Evolutionary conservation across 192 early-diverging fungal species (phyloP), one percentile per base, ranked within the genome.

Genomic region (Coemansia erecta): DNA sequence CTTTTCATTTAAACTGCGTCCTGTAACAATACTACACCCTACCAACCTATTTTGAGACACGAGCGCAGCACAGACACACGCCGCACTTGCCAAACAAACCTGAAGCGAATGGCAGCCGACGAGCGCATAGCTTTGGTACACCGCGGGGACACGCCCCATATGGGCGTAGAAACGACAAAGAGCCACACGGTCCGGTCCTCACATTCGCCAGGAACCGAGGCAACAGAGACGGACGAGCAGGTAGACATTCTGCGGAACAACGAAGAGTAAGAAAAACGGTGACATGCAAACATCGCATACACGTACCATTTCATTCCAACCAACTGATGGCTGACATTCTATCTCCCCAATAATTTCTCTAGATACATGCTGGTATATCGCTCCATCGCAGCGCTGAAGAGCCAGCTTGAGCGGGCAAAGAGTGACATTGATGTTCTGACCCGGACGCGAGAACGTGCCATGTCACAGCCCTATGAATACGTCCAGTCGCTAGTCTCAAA

Each of bases 331-430:
- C 14, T 52, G 28, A 28, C 21, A 37, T 7, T 11, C 9, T 37
- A 31, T 31, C 7, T n/a, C n/a, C 21, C 9, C 11, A 24, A 44
- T 13, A 4, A 13, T 42, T 44, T 11, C 23, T 47, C 11, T 68
- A 63, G 60, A 47, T 79, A 79, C 40, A 73, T 79, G 76, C 46
- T 64, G n/a, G 63, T 79, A 7, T 61, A 60, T 43, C 67, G 64
- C 35, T 61, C 77, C 8, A 64, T 70, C 15, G 65, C 63, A 43
- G 60, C 65, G 19, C 66, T 80, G n/a, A 66, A 64, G 37, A 71
- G 68, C 56, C 77, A 80, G 71, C 59, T 80, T 3, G 46, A 44
- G 5, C 68, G 72, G 11, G 77, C 77, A 1, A 67, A 61, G 45
- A 68, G 68, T 41, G 77, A 80, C 56, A 80, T 80, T 56, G 63